phyloP scores from a whole-genome alignment of 192 early-diverging fungal genomes.

The Oehlia diaphana region DNA sequence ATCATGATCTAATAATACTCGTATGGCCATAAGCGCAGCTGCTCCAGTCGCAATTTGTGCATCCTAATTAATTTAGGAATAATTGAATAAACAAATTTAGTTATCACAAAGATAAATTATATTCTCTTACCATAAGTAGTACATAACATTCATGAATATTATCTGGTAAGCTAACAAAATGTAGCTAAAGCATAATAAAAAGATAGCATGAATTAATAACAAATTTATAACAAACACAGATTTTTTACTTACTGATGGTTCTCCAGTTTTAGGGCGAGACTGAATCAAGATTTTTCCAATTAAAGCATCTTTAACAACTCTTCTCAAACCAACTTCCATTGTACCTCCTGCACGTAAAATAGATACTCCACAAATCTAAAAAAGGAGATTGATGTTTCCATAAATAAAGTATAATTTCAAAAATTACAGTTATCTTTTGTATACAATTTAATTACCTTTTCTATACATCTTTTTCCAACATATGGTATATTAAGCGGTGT shows the following conservation, averaged over 20 bases:
- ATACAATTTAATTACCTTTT: conserved; percentile 32
- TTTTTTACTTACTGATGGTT: conserved; percentile 56
- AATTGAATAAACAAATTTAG: conserved; percentile 12
- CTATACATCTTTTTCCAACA: conserved; percentile 43
- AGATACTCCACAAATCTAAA: conserved; percentile 72
- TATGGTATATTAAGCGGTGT: conserved; percentile 65
- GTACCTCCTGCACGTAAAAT: conserved; percentile 87
- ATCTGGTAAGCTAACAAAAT: conserved; percentile 80
- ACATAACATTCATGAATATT: conserved; percentile 63
- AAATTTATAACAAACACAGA: neutral
- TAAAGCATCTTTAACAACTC: conserved; percentile 76
- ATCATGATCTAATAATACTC: conserved; percentile 88
- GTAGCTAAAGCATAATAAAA: conserved; percentile 49
- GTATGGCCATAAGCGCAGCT: conserved; percentile 93
- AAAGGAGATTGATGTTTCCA: neutral
- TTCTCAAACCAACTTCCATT: conserved; percentile 85
- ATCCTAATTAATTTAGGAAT: conserved; percentile 56
- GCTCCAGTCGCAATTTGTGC: conserved; percentile 91
- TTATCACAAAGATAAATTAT: neutral
- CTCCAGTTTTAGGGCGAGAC: conserved; percentile 73
- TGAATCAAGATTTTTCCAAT: conserved; percentile 93
- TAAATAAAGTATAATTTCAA: neutral
- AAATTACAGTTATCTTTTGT: neutral
- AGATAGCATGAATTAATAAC: neutral
- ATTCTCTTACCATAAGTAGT: conserved; percentile 57